Evolutionary conservation across 2,329 filamentous ascomycete genomes (phyloP).

Genomic region (Colletotrichum gloeosporioides): DNA sequence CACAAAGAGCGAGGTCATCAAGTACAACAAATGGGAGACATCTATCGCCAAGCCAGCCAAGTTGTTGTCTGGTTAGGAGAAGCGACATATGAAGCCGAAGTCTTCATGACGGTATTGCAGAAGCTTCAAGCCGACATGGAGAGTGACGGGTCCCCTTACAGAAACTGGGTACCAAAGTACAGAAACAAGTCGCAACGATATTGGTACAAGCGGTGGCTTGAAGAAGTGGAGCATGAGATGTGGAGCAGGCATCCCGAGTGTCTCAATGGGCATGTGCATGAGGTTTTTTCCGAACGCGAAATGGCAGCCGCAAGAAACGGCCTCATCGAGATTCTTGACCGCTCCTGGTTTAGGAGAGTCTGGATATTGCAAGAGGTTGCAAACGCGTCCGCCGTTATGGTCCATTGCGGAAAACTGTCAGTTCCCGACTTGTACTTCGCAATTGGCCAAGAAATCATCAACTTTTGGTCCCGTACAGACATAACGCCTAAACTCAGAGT

Average conservation of each 20-base stretch:
- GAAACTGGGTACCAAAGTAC: not conserved
- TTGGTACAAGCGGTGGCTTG: not conserved
- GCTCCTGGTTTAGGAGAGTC: not conserved
- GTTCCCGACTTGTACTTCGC: not conserved
- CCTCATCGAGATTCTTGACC: not conserved
- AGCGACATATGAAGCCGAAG: not conserved
- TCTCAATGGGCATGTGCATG: too few species aligned
- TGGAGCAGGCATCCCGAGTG: too few species aligned
- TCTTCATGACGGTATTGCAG: not conserved
- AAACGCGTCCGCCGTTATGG: not conserved
- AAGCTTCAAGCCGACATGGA: not conserved
- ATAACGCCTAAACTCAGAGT: too few species aligned
- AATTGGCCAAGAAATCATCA: not conserved
- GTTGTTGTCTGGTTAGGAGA: conserved; percentile 14
- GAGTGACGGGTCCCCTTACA: too few species aligned
- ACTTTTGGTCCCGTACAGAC: too few species aligned
- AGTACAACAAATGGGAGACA: conserved; percentile 8
- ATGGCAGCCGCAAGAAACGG: not conserved
- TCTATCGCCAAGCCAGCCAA: not conserved
- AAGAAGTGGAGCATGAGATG: too few species aligned
- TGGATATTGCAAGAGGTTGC: conserved; percentile 11
- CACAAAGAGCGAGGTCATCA: not conserved
- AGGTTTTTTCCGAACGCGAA: not conserved
- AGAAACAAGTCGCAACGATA: not conserved
- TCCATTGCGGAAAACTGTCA: not conserved